Conservation (phyloP, 176 grass and related monocot genomes). For the Themeda triandra region DNA sequence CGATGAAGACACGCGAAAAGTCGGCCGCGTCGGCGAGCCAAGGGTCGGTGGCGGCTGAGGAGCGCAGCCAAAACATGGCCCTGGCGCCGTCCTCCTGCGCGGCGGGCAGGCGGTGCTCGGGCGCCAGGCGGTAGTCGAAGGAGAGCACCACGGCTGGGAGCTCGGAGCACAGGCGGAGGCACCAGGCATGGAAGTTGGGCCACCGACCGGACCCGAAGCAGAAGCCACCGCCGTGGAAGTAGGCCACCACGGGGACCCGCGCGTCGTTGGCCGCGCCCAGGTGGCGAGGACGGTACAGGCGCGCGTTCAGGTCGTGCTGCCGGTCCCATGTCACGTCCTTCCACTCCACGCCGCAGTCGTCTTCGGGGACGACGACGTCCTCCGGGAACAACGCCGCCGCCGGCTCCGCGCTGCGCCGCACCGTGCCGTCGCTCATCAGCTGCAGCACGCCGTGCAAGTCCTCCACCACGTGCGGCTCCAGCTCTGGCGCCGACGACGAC, state of each 20-base stretch:
- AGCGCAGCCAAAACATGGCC: constrained; percentile 29
- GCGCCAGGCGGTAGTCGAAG: constrained; percentile 54
- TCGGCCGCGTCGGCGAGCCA: constrained; percentile 51
- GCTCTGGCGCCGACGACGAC: background rate
- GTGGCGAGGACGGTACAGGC: constrained; percentile 22
- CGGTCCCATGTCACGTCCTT: constrained; percentile 32
- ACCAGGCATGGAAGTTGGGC: constrained; percentile 29
- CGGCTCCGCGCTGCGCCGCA: constrained; percentile 24
- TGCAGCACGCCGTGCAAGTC: constrained; percentile 30
- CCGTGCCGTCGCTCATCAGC: constrained; percentile 43
- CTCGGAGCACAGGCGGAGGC: constrained; percentile 44
- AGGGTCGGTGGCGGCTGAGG: background rate
- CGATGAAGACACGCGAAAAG: constrained; percentile 48
- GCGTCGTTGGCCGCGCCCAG: background rate
- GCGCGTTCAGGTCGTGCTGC: constrained; percentile 15
- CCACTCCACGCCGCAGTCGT: constrained; percentile 33
- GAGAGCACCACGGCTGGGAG: constrained; percentile 31
- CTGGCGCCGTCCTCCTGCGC: constrained; percentile 35
- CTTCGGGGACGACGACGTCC: background rate
- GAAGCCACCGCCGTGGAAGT: constrained; percentile 58
- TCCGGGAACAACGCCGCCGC: background rate
- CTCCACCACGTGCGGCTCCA: constrained; percentile 28
- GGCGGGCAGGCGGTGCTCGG: constrained; percentile 46
- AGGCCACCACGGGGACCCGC: constrained; percentile 33
- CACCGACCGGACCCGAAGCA: constrained; percentile 39